phyloP scores from a whole-genome alignment of 108 stramenopile species.

The Fistulifera pelliculosa region DNA sequence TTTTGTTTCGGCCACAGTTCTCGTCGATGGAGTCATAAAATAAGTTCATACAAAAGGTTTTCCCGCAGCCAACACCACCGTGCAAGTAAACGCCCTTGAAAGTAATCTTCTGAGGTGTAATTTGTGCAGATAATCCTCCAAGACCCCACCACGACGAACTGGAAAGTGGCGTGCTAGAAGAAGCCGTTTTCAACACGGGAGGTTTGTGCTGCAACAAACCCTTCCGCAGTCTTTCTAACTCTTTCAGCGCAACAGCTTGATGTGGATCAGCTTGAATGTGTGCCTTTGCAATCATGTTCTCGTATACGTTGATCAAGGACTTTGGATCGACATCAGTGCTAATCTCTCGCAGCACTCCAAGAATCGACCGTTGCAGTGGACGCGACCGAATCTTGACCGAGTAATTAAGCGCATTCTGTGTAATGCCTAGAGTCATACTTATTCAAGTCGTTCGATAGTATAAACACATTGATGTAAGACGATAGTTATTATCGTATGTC shows the following conservation, averaged over 20 bases:
- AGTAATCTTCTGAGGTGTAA: neutral
- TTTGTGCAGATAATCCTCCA: no score
- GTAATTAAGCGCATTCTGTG: no score
- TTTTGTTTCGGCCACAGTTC: conserved; percentile 61
- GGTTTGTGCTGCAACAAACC: conserved; percentile 22
- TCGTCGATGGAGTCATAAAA: conserved; percentile 65
- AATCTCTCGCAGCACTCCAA: no score
- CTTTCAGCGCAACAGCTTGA: conserved; percentile 45
- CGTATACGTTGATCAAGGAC: neutral
- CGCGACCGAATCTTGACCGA: no score
- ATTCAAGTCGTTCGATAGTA: no score
- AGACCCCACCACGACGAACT: no score
- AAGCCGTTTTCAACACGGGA: neutral
- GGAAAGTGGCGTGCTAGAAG: neutral
- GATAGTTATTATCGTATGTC: no score
- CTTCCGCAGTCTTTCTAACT: conserved; percentile 54
- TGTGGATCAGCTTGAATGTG: conserved; percentile 44
- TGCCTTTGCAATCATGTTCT: conserved; percentile 26
- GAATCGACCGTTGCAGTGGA: no score
- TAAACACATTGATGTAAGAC: no score
- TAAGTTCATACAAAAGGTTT: conserved; percentile 94
- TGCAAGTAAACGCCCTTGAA: conserved; percentile 71
- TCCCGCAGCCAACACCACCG: conserved; percentile 95
- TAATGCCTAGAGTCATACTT: no score
- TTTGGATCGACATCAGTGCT: no score